Percentiles rank a stretch among this genome's conserved stretches.
phyloP scores from a whole-genome alignment of 108 stramenopile species.

The Chaetoceros tenuissimus region DNA sequence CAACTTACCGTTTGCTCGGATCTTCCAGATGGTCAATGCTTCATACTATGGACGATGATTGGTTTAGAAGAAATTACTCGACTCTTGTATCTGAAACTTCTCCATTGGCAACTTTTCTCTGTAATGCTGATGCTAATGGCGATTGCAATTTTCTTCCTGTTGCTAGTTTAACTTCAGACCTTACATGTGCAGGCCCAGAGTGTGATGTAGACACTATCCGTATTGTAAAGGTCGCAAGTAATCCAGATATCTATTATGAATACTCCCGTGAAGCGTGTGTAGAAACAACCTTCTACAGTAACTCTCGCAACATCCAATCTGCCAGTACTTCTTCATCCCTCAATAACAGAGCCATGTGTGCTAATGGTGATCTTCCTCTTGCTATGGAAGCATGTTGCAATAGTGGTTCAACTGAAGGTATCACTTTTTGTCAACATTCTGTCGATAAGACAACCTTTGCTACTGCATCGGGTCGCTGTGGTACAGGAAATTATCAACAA shows the following conservation, averaged over 20 bases:
- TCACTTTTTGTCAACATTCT: no score
- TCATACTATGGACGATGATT: no score
- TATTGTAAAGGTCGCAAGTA: constrained; percentile 15
- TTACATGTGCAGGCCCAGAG: constrained; percentile 28
- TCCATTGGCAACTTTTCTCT: no score
- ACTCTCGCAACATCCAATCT: no score
- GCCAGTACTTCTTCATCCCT: no score
- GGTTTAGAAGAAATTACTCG: no score
- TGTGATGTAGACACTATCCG: constrained; percentile 41
- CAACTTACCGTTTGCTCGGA: constrained; percentile 17
- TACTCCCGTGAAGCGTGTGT: constrained; percentile 48
- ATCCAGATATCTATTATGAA: constrained; percentile 48
- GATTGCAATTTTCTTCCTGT: constrained; percentile 7
- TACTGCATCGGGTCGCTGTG: no score
- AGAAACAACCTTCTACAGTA: constrained; percentile 34
- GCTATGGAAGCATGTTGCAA: constrained; percentile 7
- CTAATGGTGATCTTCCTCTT: constrained; percentile 7
- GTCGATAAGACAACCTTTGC: no score
- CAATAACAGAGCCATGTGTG: no score
- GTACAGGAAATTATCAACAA: no score
- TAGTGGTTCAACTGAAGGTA: no score
- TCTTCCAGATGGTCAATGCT: constrained; percentile 3
- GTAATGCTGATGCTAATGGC: constrained; percentile 15
- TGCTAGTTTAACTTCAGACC: constrained; percentile 6
- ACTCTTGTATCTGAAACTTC: no score